Conservation (phyloP, 306 rosid species). For the Quercus dentata region DNA sequence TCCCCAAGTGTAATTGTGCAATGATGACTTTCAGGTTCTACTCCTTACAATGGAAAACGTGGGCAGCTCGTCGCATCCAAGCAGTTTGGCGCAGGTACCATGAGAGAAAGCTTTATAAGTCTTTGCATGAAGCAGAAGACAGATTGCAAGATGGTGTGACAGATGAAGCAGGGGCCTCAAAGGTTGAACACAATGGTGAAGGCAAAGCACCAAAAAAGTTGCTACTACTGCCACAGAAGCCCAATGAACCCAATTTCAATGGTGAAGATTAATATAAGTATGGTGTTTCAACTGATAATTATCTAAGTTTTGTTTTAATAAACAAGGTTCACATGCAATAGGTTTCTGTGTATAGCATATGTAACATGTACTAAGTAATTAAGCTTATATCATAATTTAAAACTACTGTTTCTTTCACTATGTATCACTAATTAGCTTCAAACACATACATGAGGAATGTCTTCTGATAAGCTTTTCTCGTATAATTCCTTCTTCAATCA, state of each 20-base stretch:
- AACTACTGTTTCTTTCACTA: too few relatives aligned
- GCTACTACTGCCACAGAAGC: slow-evolving; percentile 44
- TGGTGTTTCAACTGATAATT: not conserved
- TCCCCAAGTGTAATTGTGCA: not conserved
- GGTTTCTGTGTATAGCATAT: not conserved
- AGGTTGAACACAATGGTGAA: slow-evolving; percentile 21
- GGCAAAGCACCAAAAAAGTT: slow-evolving; percentile 5
- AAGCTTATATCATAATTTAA: too few relatives aligned
- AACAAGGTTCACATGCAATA: too few relatives aligned
- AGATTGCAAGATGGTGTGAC: slow-evolving; percentile 42
- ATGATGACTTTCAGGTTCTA: slow-evolving; percentile 44
- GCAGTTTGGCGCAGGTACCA: slow-evolving; percentile 61
- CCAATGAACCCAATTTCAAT: slow-evolving; percentile 42
- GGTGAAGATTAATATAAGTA: slow-evolving; percentile 7
- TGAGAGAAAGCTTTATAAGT: slow-evolving; percentile 47
- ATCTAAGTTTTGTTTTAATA: not conserved
- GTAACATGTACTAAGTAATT: too few relatives aligned
- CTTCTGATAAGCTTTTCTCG: too few relatives aligned
- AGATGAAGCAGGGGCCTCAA: slow-evolving; percentile 18
- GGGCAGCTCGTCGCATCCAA: slow-evolving; percentile 74
- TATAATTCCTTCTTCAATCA: too few relatives aligned
- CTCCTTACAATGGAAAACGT: slow-evolving; percentile 76
- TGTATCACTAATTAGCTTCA: too few relatives aligned
- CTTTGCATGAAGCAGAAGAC: slow-evolving; percentile 30
- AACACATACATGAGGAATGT: too few relatives aligned